Evolutionary conservation across 164 flowering plant genomes (phyloP), one percentile per base, ranked within the genome.

Genomic region (Echeveria elegans): DNA sequence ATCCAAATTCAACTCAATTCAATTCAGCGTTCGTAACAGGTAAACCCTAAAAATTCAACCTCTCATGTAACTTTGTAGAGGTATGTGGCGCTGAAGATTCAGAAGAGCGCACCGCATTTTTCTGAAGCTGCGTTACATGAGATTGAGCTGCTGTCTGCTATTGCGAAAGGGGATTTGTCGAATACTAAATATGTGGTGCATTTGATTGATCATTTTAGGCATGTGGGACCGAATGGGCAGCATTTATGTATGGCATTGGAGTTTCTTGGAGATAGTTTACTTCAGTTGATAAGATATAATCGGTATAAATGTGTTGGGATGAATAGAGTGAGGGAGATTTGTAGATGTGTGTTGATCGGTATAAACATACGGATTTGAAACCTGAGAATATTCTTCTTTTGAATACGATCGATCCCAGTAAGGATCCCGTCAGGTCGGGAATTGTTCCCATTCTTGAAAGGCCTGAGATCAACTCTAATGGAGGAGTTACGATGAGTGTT

Each of bases 161-260:
- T 88, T 70, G 80, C 96, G 12, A 69, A 82, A 45, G 88, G 89
- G 36, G 97, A 88, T 66, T 83, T 89, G 11, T 78, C 85, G 1
- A 78, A 84, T 76, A 76, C 82, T 36, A 88, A 85, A 62, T 82
- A 67, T 65, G 79, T 86, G 53, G 84, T 90, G 50, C 82, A 71
- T 48, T 73, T 93, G 74, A 63, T 93, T 3, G 96, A 90, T 69
- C 96, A 90, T 52, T 93, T 93, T 67, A 93, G 86, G 85, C 97
- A 90, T 50, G 31, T 81, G 1, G 98, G 98, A 23, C 98, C 98
- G 36, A 93, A 93, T 71, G 98, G 98, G 64, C 96, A 87, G 73
- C 98, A 93, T 77, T 63, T 76, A 16, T 93, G 98, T 79, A 84
- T 93, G 89, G 98, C 85, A 41, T 88, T 90, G 53, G 98, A 93